Base-by-base conservation (phyloP, 176 grass and related monocot genomes). In the Aechmea fasciata region DNA sequence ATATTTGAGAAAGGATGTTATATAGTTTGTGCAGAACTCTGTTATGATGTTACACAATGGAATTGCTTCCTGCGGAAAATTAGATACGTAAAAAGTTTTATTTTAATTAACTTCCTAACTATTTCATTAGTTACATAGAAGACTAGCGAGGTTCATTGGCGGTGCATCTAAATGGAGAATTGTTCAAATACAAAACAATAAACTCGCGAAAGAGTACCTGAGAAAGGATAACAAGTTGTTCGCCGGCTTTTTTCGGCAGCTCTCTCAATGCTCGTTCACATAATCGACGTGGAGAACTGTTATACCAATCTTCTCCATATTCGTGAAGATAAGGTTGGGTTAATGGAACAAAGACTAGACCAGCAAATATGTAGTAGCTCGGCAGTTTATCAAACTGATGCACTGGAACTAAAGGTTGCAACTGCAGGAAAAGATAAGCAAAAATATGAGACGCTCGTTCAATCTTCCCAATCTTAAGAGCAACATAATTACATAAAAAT, bases 241-340 rank as follows among this genome's bases (percentile, higher is more conserved):
- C 68, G 10, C 89, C 89, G 48, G 79, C 62, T 65, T 81, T 97
- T 74, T 85, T 85, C 18, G 89, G 93, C 75, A 97, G 71, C 70
- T 90, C 93, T 80, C 86, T 73, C 67, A 97, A 71, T 79, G 93
- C 86, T 67, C 78, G 86, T 79, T 97, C 93, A 87, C 93, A 92
- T 52, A 97, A 70, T 73, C 83, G 80, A 14, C 93, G 89, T 71
- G 93, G 93, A 2, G 93, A 97, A 78, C 50, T 68, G 55, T 97
- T 97, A 79, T 92, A 97, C 93, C 89, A 97, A 77, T 97, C 93
- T 53, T 92, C 93, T 70, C 93, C 93, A 85, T 85, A 92, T 71
- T 97, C 93, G 77, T 97, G 93, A 78, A 97, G 93, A 76, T 97
- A 97, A 70, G 93, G 93, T 71, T 92, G 93, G 73, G 89, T 90